Evolutionary conservation across 2,329 filamentous ascomycete genomes (phyloP), one percentile per base, ranked within the genome.

Genomic region (Aspergillus tanneri): DNA sequence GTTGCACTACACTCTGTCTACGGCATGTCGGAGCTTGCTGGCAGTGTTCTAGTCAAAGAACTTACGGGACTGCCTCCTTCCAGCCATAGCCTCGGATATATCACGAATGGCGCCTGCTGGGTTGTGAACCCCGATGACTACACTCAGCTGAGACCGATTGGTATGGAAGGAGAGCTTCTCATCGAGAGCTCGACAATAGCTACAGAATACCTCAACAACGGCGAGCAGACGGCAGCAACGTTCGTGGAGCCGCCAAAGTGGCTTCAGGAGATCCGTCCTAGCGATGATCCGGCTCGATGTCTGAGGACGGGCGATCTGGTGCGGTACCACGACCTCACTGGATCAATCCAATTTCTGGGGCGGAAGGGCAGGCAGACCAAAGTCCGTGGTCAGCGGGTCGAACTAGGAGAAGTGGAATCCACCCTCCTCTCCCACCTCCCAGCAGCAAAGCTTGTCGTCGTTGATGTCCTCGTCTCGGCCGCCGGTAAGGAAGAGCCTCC

Each of bases 21-120:
- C 18, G 50, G 50, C 4, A 47, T 47, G 3, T 19, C 50, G 2
- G 50, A 53, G n/a, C n/a, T n/a, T n/a, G n/a, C n/a, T n/a, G 47
- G 47, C 21, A 44, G 27, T 6, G 14, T 27, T 2, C 10, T 28
- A 16, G 22, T 24, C 11, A 41, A 16, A 10, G 11, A 18, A 14
- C 14, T 16, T 19, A 21, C 23, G 1, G 9, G 9, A 3, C 7
- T 9, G 19, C 12, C 3, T 6, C 27, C n/a, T 19, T 4, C 8
- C 38, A 8, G 30, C 24, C 12, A 24, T 11, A 40, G 18, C 5
- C 32, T 49, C 10, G 47, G 47, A 2, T 9, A 14, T 2, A 18
- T n/a, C 4, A 19, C 23, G 5, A 28, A 27, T 2, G n/a, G 8
- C 5, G 12, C 10, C 3, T 9, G 16, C 8, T 50, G 48, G 48